A percentile compares a stretch with the other conserved stretches of the same genome.
phyloP scores from a whole-genome alignment of 2,329 filamentous ascomycete genomes.

The Exserohilum turcica region DNA sequence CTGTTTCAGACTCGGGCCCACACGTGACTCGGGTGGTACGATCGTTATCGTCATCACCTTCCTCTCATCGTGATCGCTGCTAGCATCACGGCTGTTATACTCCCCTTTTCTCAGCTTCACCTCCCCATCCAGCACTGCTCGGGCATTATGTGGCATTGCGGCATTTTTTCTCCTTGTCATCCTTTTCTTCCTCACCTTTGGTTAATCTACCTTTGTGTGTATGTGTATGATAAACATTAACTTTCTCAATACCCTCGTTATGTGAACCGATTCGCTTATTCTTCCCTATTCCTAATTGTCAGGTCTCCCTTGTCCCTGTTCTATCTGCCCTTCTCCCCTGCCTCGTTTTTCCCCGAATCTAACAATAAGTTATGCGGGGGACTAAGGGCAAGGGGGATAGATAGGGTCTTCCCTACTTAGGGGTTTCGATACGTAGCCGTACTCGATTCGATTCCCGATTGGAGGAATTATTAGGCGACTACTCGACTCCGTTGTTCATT shows the following conservation, averaged over 20 bases:
- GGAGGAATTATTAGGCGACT: no score
- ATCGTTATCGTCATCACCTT: not conserved
- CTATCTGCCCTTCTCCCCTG: no score
- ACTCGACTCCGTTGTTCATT: no score
- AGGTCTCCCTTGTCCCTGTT: no score
- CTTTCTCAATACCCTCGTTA: slow-evolving; percentile 2
- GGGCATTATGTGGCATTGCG: not conserved
- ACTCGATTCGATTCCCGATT: no score
- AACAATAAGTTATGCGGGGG: no score
- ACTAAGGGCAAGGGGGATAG: no score
- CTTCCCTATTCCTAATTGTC: not conserved
- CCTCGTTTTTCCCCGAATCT: no score
- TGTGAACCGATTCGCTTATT: not conserved
- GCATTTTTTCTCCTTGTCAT: not conserved
- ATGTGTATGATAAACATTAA: not conserved
- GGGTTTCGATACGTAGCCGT: no score
- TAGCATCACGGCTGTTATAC: not conserved
- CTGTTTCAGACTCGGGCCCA: not conserved
- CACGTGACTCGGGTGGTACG: not conserved
- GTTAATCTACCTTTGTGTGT: not conserved
- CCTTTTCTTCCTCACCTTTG: not conserved
- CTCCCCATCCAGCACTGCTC: not conserved
- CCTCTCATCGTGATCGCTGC: not conserved
- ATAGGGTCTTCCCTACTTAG: no score
- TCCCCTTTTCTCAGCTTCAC: not conserved